Base-by-base conservation (phyloP, 23 red algal genomes). In the Gracilariopsis chorda region DNA sequence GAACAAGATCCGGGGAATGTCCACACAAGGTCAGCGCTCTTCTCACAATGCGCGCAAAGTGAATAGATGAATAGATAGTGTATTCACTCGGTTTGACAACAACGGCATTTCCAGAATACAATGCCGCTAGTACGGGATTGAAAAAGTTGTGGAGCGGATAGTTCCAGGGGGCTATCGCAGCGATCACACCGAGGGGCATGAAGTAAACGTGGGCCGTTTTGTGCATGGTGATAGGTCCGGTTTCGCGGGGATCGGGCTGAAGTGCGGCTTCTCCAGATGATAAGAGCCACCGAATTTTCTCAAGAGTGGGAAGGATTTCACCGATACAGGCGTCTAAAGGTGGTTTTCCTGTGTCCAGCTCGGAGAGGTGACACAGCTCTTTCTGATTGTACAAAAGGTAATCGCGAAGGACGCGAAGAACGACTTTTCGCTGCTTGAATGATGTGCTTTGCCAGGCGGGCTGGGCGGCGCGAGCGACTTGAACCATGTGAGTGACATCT, bases 141-240 rank as follows among this genome's bases (percentile, higher is more conserved):
- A 95, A 83, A 21, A 98, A 59, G 87, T 98, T 98, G 88, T 98
- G 96, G 10, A 98, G 75, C 2, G 96, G 96, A 63, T 98, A 98
- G 83, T 98, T 98, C 96, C 96, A 98, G 61, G 96, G 96, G 25
- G 93, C 93, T 35, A 98, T 95, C 4, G 96, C 96, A 24, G 65
- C 96, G 68, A 98, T 95, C 1, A 98, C 96, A 29, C 96, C 96
- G 23, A 98, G 86, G 33, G 96, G 96, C 76, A 88, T 84, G 62
- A 82, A 98, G 74, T 98, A 64, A 25, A 98, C 88, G 20, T 28
- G 64, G 24, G 93, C 96, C 24, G 32, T 88, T 39, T 92, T 91
- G 41, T 98, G 94, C 23, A 83, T 57, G 3, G 91, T 98, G 45
- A 95, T 52, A 0, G 96, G 96, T 20, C 93, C 93, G 4, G 84